These are phyloP conservation scores for Neurospora terricola DNA, from an alignment of 495 filamentous ascomycete genomes.

Conservation along the genomic window DNA sequence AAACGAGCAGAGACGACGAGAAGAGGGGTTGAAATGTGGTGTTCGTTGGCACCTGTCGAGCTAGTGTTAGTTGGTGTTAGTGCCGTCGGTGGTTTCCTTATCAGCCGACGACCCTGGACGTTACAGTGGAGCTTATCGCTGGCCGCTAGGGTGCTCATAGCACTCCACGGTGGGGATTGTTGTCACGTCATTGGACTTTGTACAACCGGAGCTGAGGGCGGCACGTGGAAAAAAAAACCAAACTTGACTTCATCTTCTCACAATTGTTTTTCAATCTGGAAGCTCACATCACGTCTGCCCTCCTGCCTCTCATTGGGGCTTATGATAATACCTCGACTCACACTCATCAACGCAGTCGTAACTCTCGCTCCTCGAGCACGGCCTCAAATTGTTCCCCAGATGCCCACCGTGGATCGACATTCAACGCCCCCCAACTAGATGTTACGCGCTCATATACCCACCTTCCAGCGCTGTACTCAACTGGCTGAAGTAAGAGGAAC, in stretches of 20 bases:
- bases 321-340: neutral
- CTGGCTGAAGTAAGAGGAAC: neutral
- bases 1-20: neutral
- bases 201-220: no score
- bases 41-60: neutral
- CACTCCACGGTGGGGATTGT: neutral
- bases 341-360: neutral
- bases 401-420: no score
- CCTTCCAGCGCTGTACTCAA: neutral
- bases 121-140: neutral
- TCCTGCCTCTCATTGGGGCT: neutral
- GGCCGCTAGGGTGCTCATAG: neutral
- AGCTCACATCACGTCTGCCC: neutral
- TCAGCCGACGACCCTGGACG: neutral
- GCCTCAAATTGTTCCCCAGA: neutral
- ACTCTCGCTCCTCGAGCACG: neutral
- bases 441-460: neutral
- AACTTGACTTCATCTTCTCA: neutral
- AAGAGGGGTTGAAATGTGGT: neutral
- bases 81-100: neutral
- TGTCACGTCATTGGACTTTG: neutral
- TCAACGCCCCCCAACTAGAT: no score
- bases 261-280: neutral
- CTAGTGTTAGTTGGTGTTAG: neutral
- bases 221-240: neutral